Evolutionary conservation across 2,329 filamentous ascomycete species (phyloP).

Genomic region (Gaeumannomyces tritici): DNA sequence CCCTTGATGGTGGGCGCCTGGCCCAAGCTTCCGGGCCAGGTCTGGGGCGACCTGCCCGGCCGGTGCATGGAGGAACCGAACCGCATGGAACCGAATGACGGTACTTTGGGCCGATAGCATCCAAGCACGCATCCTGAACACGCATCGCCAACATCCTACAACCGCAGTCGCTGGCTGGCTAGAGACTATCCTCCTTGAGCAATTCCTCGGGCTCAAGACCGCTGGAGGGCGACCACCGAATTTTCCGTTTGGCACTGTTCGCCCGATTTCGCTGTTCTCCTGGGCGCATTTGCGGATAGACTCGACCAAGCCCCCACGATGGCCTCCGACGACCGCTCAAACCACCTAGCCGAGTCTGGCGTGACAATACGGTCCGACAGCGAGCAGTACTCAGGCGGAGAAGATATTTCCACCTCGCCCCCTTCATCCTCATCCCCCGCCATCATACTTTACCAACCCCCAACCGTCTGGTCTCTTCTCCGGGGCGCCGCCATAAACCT

Average conservation of each 20-base stretch:
- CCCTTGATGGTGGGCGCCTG: neutral
- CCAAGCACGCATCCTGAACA: neutral
- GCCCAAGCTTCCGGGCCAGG: neutral
- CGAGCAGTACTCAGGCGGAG: slow-evolving; percentile 66
- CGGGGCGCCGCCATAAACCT: slow-evolving; percentile 91
- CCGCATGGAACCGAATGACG: neutral
- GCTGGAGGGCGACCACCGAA: neutral
- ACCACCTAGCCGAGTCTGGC: slow-evolving; percentile 60
- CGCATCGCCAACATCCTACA: too few species aligned
- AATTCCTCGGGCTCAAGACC: too few species aligned
- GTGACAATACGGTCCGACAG: slow-evolving; percentile 75
- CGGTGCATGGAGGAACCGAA: neutral
- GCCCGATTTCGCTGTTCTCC: neutral
- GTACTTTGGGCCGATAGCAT: neutral
- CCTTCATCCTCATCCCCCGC: slow-evolving; percentile 55
- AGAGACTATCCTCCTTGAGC: too few species aligned
- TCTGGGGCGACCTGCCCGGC: neutral
- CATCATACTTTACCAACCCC: slow-evolving; percentile 79
- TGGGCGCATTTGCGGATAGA: neutral
- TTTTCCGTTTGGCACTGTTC: neutral
- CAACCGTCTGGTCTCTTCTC: slow-evolving; percentile 76
- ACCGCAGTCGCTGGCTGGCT: too few species aligned
- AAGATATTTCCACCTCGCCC: slow-evolving; percentile 51
- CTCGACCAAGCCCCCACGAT: slow-evolving; percentile 24
- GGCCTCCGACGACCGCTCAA: slow-evolving; percentile 39